A percentile compares a stretch with the other conserved stretches of the same genome.
These are phyloP conservation scores for Teratosphaeria destructans DNA, from an alignment of 2,329 filamentous ascomycete genomes.

Conservation along the genomic window DNA sequence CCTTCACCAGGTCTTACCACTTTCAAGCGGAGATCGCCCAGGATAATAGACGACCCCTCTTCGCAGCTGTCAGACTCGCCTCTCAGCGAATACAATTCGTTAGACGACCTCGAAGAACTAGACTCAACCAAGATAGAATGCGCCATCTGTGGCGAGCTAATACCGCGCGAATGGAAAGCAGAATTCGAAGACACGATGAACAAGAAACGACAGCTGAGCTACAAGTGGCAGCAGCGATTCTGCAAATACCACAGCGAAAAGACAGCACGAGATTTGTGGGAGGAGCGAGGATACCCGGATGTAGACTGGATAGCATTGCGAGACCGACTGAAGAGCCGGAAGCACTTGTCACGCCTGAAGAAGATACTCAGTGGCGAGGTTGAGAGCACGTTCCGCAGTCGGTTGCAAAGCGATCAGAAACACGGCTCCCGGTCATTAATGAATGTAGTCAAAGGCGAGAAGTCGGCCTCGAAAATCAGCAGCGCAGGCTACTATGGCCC, in stretches of 20 bases:
- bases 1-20: neutral
- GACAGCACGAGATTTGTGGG: slow-evolving; percentile 19
- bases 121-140: slow-evolving; percentile 11
- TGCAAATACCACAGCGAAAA: slow-evolving; percentile 22
- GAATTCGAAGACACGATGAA: slow-evolving; percentile 21
- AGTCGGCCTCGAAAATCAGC: slow-evolving; percentile 1
- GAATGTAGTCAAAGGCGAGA: slow-evolving; percentile 2
- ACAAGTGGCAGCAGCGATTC: slow-evolving; percentile 24
- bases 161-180: slow-evolving; percentile 15
- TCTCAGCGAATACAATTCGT: neutral
- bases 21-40: neutral
- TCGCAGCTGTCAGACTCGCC: neutral
- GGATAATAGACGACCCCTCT: neutral
- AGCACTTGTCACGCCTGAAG: slow-evolving; percentile 3
- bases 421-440: neutral
- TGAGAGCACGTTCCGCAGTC: slow-evolving; percentile 16
- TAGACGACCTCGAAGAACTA: slow-evolving; percentile 3
- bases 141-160: slow-evolving; percentile 14
- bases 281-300: slow-evolving; percentile 21
- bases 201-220: slow-evolving; percentile 14
- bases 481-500: slow-evolving; percentile 27
- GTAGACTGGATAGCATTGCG: slow-evolving; percentile 24
- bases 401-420: slow-evolving; percentile 11
- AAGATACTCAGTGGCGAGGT: slow-evolving; percentile 16
- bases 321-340: slow-evolving; percentile 15